These are phyloP conservation scores for Helianthus tuberosus DNA, from an alignment of 129 eudicot species.

Conservation along the genomic window DNA sequence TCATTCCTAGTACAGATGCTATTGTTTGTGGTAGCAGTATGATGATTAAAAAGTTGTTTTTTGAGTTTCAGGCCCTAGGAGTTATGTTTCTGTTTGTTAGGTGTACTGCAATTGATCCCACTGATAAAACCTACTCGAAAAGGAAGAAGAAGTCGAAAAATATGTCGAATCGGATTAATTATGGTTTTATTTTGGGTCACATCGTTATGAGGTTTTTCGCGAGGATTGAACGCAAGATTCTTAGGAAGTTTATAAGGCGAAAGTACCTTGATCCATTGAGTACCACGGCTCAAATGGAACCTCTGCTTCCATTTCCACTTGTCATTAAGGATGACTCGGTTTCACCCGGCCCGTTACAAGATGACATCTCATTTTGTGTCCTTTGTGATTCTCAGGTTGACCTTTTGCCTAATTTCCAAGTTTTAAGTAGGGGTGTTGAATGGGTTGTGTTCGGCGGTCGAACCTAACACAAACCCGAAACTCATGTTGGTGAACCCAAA, in stretches of 20 bases:
- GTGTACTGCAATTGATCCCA: slow-evolving; percentile 75
- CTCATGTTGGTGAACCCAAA: too few relatives aligned
- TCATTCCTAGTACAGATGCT: too few relatives aligned
- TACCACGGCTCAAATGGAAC: slow-evolving; percentile 64
- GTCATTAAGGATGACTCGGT: slow-evolving; percentile 68
- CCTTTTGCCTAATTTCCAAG: background rate
- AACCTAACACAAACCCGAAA: too few relatives aligned
- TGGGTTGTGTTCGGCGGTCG: background rate
- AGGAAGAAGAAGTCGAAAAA: slow-evolving; percentile 47
- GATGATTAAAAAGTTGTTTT: background rate
- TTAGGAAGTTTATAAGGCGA: slow-evolving; percentile 65
- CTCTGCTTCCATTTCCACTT: slow-evolving; percentile 86
- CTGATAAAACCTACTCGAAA: slow-evolving; percentile 55
- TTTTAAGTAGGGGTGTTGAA: background rate
- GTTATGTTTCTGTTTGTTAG: slow-evolving; percentile 72
- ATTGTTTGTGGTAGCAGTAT: background rate
- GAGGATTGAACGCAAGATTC: slow-evolving; percentile 75
- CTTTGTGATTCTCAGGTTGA: slow-evolving; percentile 77
- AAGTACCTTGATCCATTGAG: slow-evolving; percentile 82
- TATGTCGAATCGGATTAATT: slow-evolving; percentile 47
- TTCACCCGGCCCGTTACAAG: slow-evolving; percentile 53
- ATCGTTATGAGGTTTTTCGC: slow-evolving; percentile 60
- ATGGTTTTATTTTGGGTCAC: slow-evolving; percentile 58
- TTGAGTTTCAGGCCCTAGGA: slow-evolving; percentile 62
- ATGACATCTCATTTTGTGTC: slow-evolving; percentile 77